A percentile compares a stretch with the other conserved stretches of the same genome.
Evolutionary conservation across 176 grass and related monocot genomes (phyloP).

Genomic region (Elymus sibiricus): DNA sequence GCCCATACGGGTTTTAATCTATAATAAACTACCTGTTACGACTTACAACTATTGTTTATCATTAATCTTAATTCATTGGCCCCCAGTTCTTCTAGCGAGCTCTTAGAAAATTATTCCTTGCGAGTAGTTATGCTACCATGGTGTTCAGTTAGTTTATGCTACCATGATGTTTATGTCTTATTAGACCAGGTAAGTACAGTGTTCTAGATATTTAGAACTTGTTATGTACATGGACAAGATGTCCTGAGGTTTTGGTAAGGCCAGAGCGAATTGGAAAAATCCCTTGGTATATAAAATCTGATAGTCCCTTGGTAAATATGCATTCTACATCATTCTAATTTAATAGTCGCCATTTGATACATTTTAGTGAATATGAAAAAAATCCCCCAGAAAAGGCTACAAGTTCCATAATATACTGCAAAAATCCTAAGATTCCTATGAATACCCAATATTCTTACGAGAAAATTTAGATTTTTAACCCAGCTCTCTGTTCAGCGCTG

Average conservation of each 20-base stretch:
- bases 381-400: not conserved
- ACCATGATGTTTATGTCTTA: not conserved
- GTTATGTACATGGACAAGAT: not conserved
- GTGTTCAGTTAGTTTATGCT: not conserved
- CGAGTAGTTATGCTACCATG: not conserved
- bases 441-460: not conserved
- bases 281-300: not conserved
- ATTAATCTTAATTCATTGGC: not conserved
- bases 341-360: not conserved
- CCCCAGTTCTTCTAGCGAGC: not conserved
- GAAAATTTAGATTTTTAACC: not conserved
- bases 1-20: not conserved
- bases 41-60: not conserved
- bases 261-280: not conserved
- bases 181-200: slow-evolving; percentile 6
- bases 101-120: not conserved
- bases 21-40: not conserved
- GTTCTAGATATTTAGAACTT: not conserved
- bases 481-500: not conserved
- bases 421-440: not conserved
- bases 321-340: not conserved
- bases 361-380: not conserved
- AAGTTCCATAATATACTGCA: not conserved
- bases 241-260: not conserved
- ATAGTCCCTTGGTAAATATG: not conserved